Evolutionary conservation across 768 basidiomycete genomes (phyloP), one percentile per base, ranked within the genome.

Genomic region (Tricholoma sp.): DNA sequence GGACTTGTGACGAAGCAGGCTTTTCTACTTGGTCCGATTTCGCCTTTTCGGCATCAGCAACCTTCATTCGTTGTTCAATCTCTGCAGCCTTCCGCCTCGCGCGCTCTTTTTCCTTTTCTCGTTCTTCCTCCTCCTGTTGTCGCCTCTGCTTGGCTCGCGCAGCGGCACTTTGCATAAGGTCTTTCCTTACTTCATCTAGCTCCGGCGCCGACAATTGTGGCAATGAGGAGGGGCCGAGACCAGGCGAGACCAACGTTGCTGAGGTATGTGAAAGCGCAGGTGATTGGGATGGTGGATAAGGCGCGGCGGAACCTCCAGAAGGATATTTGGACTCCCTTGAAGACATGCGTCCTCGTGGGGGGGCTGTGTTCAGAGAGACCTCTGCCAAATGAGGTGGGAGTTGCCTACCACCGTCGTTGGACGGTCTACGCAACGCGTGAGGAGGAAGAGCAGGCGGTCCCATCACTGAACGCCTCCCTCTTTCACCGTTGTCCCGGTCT

Each of bases 161-260:
- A 1, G 93, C 93, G 5, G 89, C 89, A 55, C 71, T 81, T 58
- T 92, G 91, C 93, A 94, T 94, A 16, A 85, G 73, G 47, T 84
- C 83, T 67, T 89, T 88, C 57, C 81, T 79, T n/a, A 75, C 81
- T 52, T 83, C 83, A 52, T 91, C 88, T 29, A 89, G 64, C 55
- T 84, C 83, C 32, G 73, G 65, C 2, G 74, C 67, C 22, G 67
- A 65, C 7, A 75, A 55, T 35, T 65, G 65, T 22, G 77, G 72
- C 21, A 75, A 65, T 11, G 72, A 53, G 18, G 69, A 66, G 5
- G 72, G 50, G 10, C 65, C 57, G 41, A 67, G 68, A 18, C 66
- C 60, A 18, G 79, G 80, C 41, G 79, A 74, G 8, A 70, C 57
- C 12, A 66, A 62, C 10, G 71, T 64, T 4, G 73, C 61, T 22